Evolutionary conservation across 306 rosid species (phyloP), one percentile per base, ranked within the genome.

Genomic region (Clitoria ternatea): DNA sequence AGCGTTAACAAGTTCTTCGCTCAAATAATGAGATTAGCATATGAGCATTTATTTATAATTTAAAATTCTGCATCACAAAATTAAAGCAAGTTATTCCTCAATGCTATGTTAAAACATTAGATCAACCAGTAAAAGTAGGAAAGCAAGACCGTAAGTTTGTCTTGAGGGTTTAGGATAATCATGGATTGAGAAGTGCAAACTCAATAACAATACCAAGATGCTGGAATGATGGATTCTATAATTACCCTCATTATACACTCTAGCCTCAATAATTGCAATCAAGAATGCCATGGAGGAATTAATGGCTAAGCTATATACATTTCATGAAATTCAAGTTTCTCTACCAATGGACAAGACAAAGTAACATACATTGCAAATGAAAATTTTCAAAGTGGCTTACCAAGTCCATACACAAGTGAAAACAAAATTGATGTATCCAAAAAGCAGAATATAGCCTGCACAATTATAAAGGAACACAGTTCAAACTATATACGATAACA

Each of bases 381-480:
- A 70, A 62, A 30, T 65, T 14, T 3, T 66, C 47, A 40, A 69
- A 77, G 43, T 26, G 69, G 60, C 94, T 87, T 81, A 94, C 97
- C 92, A 6, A 82, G 52, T 74, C 98, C 97, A 65, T 89, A 90
- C 0, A 12, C 3, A 50, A 94, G 86, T 0, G 98, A 87, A 72
- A 94, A 94, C 80, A 87, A 39, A 75, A 89, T 90, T 61, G 97
- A 87, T 13, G 98, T 94, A 40, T 90, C 2, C 97, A 92, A 94
- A 85, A 89, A 94, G 81, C 97, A 90, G 77, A 89, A 90, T 83
- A 90, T 70, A 53, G 97, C 97, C 95, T 94, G 98, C 92, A 81
- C 29, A 62, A 15, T 71, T 50, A 56, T 52, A 22, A 26, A 54
- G 3, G 1, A 42, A 29, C 7, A 67, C 66, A 76, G 82, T 61